Evolutionary conservation across 805 yeast genomes (phyloP), one percentile per base, ranked within the genome.

Genomic region (Cyberlindnera maritima): DNA sequence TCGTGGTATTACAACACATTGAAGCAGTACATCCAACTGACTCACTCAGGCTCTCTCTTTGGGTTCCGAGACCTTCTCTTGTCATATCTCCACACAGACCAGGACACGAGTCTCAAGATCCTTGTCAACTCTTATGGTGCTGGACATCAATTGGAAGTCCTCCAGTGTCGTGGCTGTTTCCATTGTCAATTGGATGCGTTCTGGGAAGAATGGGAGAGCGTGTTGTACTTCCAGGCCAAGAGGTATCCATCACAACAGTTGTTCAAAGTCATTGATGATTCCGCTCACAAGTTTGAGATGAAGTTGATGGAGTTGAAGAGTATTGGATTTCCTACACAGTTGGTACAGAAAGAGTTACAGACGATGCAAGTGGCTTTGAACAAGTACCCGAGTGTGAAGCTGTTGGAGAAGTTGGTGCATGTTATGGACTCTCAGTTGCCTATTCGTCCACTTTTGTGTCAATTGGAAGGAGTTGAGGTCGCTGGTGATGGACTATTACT

Each of bases 121-220:
- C 43, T 44, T 5, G 40, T 39, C 3, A 26, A 33, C 17, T 8
- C 31, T 2, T 44, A 34, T 29, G 47, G 47, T 35, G 47, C 47
- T 3, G 47, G 47, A 2, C 43, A 44, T 32, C 39, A 29, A 14
- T 14, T 19, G 4, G 39, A 17, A 4, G 19, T 17, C 8, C 13
- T 25, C 10, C 11, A 32, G 18, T 44, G 47, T 34, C 43, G 36
- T 28, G 47, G 43, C 13, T 44, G 47, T 18, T 44, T 44, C 47
- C 43, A 39, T 21, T 44, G 47, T n/a, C 13, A 36, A 12, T n/a
- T 39, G 9, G 23, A 11, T 4, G 3, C 14, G 11, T 44, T 44
- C 32, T 44, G 47, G 47, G 33, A 44, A 17, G 36, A 44, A 12
- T 44, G 47, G 47, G 40, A 28, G 12, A 4, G 10, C 3, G 12